These are phyloP conservation scores for Aegilops bicornis DNA, from an alignment of 176 grass and related monocot genomes.

Conservation along the genomic window DNA sequence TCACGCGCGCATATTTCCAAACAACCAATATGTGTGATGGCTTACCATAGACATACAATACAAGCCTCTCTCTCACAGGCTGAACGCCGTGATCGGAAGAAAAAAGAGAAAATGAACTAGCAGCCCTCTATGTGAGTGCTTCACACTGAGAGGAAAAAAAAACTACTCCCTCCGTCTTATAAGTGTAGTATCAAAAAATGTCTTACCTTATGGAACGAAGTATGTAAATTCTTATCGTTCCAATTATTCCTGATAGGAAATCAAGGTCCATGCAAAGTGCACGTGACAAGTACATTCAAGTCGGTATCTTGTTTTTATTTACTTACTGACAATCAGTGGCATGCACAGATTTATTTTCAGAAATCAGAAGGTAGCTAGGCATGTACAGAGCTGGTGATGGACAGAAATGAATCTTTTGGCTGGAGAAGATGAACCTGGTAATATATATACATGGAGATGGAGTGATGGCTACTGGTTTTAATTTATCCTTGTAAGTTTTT, in stretches of 20 bases:
- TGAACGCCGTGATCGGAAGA: no score
- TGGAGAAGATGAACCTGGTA: background rate
- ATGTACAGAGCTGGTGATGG: constrained; percentile 26
- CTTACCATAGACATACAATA: no score
- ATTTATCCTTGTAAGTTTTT: no score
- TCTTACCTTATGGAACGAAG: no score
- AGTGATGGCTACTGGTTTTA: background rate
- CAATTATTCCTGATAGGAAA: background rate
- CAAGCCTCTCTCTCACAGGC: no score
- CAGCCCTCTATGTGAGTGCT: no score
- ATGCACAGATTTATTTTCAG: constrained; percentile 25
- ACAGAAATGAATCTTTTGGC: constrained; percentile 33
- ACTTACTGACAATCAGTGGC: background rate
- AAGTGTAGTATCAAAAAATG: no score
- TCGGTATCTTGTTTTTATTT: constrained; percentile 21
- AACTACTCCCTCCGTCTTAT: no score
- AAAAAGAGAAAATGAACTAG: no score
- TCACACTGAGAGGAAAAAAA: no score
- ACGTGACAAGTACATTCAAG: background rate
- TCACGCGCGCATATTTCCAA: no score
- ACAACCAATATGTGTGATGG: no score
- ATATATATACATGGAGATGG: constrained; percentile 8
- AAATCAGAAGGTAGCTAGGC: background rate
- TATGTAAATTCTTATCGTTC: background rate
- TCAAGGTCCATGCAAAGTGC: background rate